A percentile compares a stretch with the other conserved stretches of the same genome.
Evolutionary conservation across 371 early-diverging fungal genomes (phyloP).

Genomic region (Cokeromyces recurvatus): DNA sequence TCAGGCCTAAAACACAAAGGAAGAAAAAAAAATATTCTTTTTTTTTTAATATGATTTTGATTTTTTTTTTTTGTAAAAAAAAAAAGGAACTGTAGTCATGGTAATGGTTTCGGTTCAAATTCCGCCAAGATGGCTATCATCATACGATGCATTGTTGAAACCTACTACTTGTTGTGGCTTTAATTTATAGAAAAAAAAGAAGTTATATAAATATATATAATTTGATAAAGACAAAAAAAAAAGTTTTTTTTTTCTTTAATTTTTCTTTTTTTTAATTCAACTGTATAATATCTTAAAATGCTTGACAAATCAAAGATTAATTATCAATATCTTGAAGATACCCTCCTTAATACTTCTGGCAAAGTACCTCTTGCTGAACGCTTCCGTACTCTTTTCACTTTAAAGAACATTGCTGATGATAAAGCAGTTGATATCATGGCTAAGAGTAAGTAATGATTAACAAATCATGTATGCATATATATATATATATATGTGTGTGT

Average conservation of each 20-base stretch:
- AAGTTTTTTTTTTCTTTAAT: not conserved
- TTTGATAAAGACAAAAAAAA: not conserved
- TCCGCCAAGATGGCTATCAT: no score
- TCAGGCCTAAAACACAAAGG: no score
- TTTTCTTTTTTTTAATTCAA: not conserved
- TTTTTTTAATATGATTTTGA: no score
- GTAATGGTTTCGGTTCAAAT: no score
- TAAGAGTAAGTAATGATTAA: constrained; percentile 57
- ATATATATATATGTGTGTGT: no score
- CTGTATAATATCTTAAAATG: not conserved
- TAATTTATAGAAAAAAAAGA: no score
- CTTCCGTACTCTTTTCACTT: constrained; percentile 94
- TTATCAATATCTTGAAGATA: constrained; percentile 42
- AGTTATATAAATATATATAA: no score
- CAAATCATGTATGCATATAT: no score
- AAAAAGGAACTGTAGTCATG: no score
- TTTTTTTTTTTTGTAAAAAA: no score
- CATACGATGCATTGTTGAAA: constrained; percentile 1
- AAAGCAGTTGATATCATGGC: constrained; percentile 79
- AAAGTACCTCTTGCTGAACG: constrained; percentile 71
- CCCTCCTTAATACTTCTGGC: constrained; percentile 55
- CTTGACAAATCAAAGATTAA: constrained; percentile 7
- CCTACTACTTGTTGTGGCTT: not conserved
- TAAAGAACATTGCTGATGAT: constrained; percentile 81
- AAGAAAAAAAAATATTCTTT: no score